Evolutionary conservation across 2,329 filamentous ascomycete genomes (phyloP).

Genomic region (Phoma herbarum): DNA sequence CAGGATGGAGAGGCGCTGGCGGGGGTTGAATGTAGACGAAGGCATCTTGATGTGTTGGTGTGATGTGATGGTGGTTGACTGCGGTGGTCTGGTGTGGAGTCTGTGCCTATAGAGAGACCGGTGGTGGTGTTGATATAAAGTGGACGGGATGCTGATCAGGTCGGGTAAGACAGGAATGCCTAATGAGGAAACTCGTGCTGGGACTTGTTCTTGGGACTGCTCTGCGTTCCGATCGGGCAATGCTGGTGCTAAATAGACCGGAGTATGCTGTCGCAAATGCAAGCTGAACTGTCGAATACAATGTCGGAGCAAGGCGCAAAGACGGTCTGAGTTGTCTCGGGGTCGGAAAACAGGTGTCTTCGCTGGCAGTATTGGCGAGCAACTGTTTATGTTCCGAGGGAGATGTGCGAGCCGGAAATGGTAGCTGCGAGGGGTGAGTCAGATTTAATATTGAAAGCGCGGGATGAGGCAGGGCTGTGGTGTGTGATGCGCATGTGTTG

Average conservation of each 20-base stretch:
- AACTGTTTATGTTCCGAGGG: conserved; percentile 34
- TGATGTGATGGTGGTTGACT: background rate
- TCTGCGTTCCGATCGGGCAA: conserved; percentile 22
- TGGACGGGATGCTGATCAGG: background rate
- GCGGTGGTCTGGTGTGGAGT: too few relatives aligned
- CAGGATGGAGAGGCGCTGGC: conserved; percentile 54
- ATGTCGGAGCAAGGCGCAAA: conserved; percentile 29
- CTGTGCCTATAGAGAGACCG: background rate
- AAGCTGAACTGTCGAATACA: conserved; percentile 30
- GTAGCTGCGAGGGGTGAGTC: conserved; percentile 45
- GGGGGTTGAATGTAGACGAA: conserved; percentile 44
- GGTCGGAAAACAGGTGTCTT: conserved; percentile 38
- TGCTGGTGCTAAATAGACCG: conserved; percentile 31
- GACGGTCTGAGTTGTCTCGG: conserved; percentile 45
- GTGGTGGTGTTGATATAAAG: background rate
- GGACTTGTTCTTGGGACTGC: conserved; percentile 10
- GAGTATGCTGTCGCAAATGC: conserved; percentile 21
- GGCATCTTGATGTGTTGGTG: conserved; percentile 41
- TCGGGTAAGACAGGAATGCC: conserved; percentile 3
- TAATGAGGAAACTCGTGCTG: conserved; percentile 1
- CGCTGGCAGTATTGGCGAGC: conserved; percentile 44
- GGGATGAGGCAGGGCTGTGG: conserved; percentile 38
- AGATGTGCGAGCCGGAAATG: conserved; percentile 34
- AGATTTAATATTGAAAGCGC: conserved; percentile 46
- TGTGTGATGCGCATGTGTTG: conserved; percentile 38